Conservation (phyloP, 2,329 filamentous ascomycete species). For the Diaporthe sp. region DNA sequence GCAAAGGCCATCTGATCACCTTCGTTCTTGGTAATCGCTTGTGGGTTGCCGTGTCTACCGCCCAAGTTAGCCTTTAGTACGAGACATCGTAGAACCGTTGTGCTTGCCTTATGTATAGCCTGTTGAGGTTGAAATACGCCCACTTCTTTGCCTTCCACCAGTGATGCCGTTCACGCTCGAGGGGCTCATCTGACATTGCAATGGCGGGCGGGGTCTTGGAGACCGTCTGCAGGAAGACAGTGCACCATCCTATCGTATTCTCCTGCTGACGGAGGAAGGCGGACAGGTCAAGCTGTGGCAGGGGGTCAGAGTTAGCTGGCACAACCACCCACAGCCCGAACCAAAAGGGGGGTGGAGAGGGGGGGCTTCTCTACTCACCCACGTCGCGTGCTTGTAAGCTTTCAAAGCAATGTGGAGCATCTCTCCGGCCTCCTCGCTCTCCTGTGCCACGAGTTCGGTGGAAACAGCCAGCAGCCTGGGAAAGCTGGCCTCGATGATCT, state of each 20-base stretch:
- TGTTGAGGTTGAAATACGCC: slow-evolving; percentile 97
- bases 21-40: slow-evolving; percentile 78
- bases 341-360: slow-evolving; percentile 37
- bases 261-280: slow-evolving; percentile 81
- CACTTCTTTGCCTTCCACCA: slow-evolving; percentile 99
- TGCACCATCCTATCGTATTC: slow-evolving; percentile 94
- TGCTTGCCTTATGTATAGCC: slow-evolving; percentile 87
- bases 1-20: slow-evolving; percentile 82
- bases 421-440: slow-evolving; percentile 93
- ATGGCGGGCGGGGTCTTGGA: slow-evolving; percentile 84
- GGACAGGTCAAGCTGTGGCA: slow-evolving; percentile 84
- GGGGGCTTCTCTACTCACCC: slow-evolving; percentile 69
- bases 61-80: slow-evolving; percentile 14
- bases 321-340: neutral
- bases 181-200: slow-evolving; percentile 82
- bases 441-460: slow-evolving; percentile 88
- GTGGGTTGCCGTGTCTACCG: slow-evolving; percentile 89
- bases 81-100: neutral
- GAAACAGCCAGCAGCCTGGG: slow-evolving; percentile 89
- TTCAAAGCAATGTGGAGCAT: slow-evolving; percentile 97
- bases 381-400: slow-evolving; percentile 98
- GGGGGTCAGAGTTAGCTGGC: slow-evolving; percentile 28
- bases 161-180: slow-evolving; percentile 92
- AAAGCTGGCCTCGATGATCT: slow-evolving; percentile 92
- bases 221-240: slow-evolving; percentile 91